These are phyloP conservation scores for Penicillium nucicola DNA, from an alignment of 495 filamentous ascomycete genomes.

Conservation along the genomic window DNA sequence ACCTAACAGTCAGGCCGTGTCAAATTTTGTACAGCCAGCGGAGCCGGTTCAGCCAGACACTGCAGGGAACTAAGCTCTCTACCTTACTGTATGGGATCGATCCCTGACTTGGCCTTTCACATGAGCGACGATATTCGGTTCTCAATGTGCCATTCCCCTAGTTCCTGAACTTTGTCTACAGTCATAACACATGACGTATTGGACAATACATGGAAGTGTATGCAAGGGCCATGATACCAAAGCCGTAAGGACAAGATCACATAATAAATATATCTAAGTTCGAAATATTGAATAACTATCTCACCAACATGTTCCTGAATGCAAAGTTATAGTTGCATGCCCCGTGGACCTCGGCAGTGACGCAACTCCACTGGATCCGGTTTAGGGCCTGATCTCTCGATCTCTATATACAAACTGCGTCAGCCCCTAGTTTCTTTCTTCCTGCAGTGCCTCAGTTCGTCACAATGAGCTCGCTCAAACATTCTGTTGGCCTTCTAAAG, in stretches of 20 bases:
- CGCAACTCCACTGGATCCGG: slow-evolving; percentile 16
- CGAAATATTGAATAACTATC: too few relatives aligned
- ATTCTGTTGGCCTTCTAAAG: slow-evolving; percentile 38
- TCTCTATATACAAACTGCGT: not conserved
- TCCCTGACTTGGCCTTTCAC: not conserved
- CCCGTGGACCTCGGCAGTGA: slow-evolving; percentile 20
- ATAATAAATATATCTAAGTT: too few relatives aligned
- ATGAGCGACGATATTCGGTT: not conserved
- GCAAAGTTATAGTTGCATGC: not conserved
- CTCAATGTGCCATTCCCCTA: not conserved
- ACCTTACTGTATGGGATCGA: not conserved
- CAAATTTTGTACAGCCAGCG: not conserved
- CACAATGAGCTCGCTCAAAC: slow-evolving; percentile 35
- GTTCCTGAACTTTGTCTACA: not conserved
- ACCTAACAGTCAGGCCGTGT: not conserved
- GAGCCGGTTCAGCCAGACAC: not conserved
- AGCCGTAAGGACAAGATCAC: too few relatives aligned
- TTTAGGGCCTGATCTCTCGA: slow-evolving; percentile 10
- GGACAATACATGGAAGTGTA: too few relatives aligned
- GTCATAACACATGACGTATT: too few relatives aligned
- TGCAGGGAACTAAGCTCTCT: not conserved
- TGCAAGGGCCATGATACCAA: too few relatives aligned
- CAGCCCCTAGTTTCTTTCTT: not conserved
- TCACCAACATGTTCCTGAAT: too few relatives aligned
- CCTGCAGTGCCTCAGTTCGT: not conserved